Conservation (phyloP, 306 rosid species). For the Corylus avellana region DNA sequence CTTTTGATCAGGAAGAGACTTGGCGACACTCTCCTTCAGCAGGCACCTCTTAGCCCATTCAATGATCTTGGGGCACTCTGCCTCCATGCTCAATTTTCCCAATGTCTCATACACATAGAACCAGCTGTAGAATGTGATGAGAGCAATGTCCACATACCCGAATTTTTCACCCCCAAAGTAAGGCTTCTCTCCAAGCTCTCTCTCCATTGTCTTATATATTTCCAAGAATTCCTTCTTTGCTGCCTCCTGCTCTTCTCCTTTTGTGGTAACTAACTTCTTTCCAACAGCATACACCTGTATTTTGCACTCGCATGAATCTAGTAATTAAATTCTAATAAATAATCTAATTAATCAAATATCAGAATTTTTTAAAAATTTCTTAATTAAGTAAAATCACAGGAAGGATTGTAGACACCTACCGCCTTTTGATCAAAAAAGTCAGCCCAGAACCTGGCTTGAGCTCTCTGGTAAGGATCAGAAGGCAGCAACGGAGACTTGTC, state of each 20-base stretch:
- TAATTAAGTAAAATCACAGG: too few species aligned
- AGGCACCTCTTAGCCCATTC: slow-evolving; percentile 49
- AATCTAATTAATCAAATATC: too few species aligned
- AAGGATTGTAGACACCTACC: background rate
- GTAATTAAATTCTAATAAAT: too few species aligned
- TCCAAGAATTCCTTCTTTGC: slow-evolving; percentile 39
- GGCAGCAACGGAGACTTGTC: slow-evolving; percentile 34
- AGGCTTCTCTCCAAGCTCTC: slow-evolving; percentile 39
- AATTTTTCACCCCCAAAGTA: slow-evolving; percentile 51
- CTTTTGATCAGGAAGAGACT: slow-evolving; percentile 32
- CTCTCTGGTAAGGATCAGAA: slow-evolving; percentile 42
- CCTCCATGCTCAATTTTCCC: slow-evolving; percentile 36
- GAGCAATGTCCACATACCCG: slow-evolving; percentile 53
- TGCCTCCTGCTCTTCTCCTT: slow-evolving; percentile 28
- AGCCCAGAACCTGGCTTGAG: slow-evolving; percentile 46
- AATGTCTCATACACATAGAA: slow-evolving; percentile 38
- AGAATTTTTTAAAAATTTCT: too few species aligned
- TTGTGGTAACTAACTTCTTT: slow-evolving; percentile 21
- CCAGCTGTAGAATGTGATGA: slow-evolving; percentile 42
- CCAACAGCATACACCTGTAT: slow-evolving; percentile 27
- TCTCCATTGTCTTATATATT: slow-evolving; percentile 39
- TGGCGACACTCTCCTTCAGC: slow-evolving; percentile 37
- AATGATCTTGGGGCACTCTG: slow-evolving; percentile 41
- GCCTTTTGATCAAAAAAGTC: slow-evolving; percentile 35
- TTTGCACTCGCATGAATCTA: background rate